Evolutionary conservation across 2,329 filamentous ascomycete genomes (phyloP), one percentile per base, ranked within the genome.

Genomic region (Sphaerulina populicola): DNA sequence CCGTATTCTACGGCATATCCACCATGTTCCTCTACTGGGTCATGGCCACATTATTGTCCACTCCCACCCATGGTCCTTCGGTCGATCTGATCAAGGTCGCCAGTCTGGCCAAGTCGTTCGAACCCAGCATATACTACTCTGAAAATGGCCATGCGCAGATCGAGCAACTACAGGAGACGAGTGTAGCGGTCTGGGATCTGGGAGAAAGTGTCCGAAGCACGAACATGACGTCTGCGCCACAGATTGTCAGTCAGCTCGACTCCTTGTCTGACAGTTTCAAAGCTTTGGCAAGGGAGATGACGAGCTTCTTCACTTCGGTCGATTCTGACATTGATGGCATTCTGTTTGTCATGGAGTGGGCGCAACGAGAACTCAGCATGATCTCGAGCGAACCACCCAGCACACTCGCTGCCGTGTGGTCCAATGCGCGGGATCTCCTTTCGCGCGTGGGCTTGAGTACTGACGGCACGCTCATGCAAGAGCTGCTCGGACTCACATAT

Each of bases 311-410:
- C 67, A 86, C 89, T 46, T 88, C 90, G 58, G 88, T 97, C 10
- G 88, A 96, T 62, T 87, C 88, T 23, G 91, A 96, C 64, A 86
- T 97, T 61, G 91, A 96, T 62, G 84, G 85, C 54, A 94, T 96
- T 59, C 77, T 97, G 33, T 85, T 93, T 54, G 88, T 94, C 46
- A 96, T 97, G 89, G 88, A 95, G 66, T 96, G 91, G 91, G 87
- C 88, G 11, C 85, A 85, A 64, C 82, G 89, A 58, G 89, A 96
- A 68, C 79, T 97, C 11, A 76, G 82, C 54, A 82, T 82, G 41
- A 73, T 93, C 51, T 79, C 81, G 55, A 74, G 75, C 18, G 72
- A 78, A 15, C 80, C 82, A 6, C 77, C 79, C 1, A 79, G 78
- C 39, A 77, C 81, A 2, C 71, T 94, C 18, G 80, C 83, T 14